Conservation (phyloP, 768 basidiomycete species). For the Clitopilus hobsonii region DNA sequence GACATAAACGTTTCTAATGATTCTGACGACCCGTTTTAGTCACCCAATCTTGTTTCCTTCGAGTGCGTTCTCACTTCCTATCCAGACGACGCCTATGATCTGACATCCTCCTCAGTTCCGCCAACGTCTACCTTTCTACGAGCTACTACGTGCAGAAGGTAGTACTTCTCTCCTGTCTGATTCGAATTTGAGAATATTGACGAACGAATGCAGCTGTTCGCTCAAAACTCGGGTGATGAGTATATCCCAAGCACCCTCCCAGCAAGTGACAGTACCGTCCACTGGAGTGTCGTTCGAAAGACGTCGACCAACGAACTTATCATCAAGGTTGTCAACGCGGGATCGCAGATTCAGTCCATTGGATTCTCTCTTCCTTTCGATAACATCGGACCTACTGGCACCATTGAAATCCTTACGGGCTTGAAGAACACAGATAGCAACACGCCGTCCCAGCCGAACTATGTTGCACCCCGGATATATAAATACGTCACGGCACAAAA, state of each 20-base stretch:
- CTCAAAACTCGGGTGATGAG: constrained; percentile 53
- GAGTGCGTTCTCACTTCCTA: too few relatives aligned
- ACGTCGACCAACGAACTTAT: constrained; percentile 36
- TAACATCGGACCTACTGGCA: too few relatives aligned
- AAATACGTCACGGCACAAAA: too few relatives aligned
- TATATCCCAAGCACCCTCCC: constrained; percentile 64
- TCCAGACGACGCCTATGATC: too few relatives aligned
- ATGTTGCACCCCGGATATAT: too few relatives aligned
- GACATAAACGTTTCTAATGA: neutral
- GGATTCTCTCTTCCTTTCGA: too few relatives aligned
- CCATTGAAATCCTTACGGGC: too few relatives aligned
- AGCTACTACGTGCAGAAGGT: constrained; percentile 59
- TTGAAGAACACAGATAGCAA: too few relatives aligned
- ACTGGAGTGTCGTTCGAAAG: constrained; percentile 56
- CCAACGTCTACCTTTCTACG: constrained; percentile 44
- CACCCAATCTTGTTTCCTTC: constrained; percentile 53
- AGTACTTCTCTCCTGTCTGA: constrained; percentile 7
- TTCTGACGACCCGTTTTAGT: too few relatives aligned
- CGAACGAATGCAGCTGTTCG: too few relatives aligned
- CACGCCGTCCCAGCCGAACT: too few relatives aligned
- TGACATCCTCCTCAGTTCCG: constrained; percentile 33
- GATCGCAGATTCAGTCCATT: too few relatives aligned
- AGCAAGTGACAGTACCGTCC: constrained; percentile 35
- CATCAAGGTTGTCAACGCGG: constrained; percentile 52
- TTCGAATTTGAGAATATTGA: constrained; percentile 20